Evolutionary conservation across 2,329 filamentous ascomycete species (phyloP).

Genomic region (Fusarium hainanense): DNA sequence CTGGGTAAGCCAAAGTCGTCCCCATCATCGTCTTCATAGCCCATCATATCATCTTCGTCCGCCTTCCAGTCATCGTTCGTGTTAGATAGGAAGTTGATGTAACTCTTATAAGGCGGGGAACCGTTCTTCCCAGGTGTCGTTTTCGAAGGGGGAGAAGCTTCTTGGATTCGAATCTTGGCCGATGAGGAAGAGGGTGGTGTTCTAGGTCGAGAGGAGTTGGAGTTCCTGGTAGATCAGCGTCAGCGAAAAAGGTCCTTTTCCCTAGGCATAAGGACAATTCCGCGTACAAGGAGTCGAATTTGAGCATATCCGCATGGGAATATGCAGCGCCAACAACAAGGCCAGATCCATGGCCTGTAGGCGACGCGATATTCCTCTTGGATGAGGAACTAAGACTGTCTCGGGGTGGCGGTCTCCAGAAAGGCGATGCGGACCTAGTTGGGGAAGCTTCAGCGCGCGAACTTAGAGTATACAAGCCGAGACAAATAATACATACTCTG

Average conservation of each 20-base stretch:
- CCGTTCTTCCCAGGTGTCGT: constrained; percentile 65
- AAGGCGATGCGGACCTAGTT: constrained; percentile 82
- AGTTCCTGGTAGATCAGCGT: constrained; percentile 58
- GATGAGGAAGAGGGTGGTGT: constrained; percentile 76
- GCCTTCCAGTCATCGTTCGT: constrained; percentile 86
- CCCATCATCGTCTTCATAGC: constrained; percentile 86
- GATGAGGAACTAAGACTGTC: constrained; percentile 55
- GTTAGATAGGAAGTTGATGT: constrained; percentile 83
- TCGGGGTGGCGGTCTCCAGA: constrained; percentile 78
- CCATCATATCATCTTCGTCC: constrained; percentile 80
- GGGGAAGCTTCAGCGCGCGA: constrained; percentile 45
- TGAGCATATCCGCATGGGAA: constrained; percentile 94
- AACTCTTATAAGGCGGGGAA: constrained; percentile 74
- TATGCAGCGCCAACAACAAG: constrained; percentile 94
- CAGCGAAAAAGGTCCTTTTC: constrained; percentile 1
- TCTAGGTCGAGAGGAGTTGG: constrained; percentile 73
- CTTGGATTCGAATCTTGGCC: constrained; percentile 61
- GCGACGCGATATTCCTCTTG: constrained; percentile 59
- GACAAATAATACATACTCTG: constrained; percentile 64
- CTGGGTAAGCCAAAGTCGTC: constrained; percentile 97
- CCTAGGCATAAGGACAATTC: not conserved
- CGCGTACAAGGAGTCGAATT: constrained; percentile 81
- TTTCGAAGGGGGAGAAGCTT: constrained; percentile 67
- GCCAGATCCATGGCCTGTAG: constrained; percentile 66
- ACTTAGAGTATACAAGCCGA: constrained; percentile 4